A percentile compares a stretch with the other conserved stretches of the same genome.
phyloP scores from a whole-genome alignment of 2,329 filamentous ascomycete species.

The Plectosphaerella sp. region DNA sequence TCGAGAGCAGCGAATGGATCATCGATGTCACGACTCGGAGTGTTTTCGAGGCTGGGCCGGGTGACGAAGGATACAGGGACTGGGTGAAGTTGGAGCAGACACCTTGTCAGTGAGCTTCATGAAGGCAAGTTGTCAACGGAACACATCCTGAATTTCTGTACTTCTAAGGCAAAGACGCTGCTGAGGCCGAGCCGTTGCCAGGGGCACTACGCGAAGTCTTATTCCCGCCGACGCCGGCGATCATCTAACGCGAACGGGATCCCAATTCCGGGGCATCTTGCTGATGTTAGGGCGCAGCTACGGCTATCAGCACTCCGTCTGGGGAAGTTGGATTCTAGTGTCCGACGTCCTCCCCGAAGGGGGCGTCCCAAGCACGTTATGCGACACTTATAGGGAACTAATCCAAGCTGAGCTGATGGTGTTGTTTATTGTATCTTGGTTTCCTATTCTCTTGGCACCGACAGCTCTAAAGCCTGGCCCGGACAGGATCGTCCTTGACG shows the following conservation, averaged over 20 bases:
- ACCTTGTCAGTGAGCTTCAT: not conserved
- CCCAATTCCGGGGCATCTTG: not conserved
- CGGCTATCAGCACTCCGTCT: not conserved
- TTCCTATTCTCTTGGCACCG: not conserved
- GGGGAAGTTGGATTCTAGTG: not conserved
- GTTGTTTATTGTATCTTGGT: not conserved
- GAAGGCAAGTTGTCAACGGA: not conserved
- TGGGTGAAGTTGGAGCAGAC: not conserved
- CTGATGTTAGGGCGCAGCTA: not conserved
- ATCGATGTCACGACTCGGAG: slow-evolving; percentile 3
- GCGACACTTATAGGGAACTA: not conserved
- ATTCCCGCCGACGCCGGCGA: not conserved
- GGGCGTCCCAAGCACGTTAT: not conserved
- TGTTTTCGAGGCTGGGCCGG: slow-evolving; percentile 10
- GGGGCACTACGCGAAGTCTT: not conserved
- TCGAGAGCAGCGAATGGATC: not conserved
- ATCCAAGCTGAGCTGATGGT: not conserved
- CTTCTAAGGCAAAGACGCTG: not conserved
- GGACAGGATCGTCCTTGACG: not conserved
- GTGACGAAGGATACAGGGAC: slow-evolving; percentile 6
- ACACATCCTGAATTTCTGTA: not conserved
- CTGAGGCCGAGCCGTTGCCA: not conserved
- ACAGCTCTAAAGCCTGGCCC: not conserved
- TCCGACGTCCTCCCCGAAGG: not conserved
- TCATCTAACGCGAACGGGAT: not conserved